phyloP scores from a whole-genome alignment of 352 stramenopile species.

The Globisporangium takayamanum region DNA sequence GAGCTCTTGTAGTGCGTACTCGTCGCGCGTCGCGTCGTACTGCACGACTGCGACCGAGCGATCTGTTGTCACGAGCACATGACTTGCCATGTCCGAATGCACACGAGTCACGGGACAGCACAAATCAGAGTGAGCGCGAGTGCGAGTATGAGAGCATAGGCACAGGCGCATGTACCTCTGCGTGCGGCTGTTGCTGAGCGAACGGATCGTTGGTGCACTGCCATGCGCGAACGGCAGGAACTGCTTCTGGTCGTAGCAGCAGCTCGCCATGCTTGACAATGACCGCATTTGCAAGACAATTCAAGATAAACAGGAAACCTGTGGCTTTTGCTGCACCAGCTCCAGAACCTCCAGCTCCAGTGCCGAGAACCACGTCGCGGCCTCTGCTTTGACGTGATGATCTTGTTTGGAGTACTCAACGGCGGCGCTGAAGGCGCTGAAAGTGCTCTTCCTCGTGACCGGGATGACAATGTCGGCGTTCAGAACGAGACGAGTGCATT shows the following conservation, averaged over 20 bases:
- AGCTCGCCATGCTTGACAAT: constrained; percentile 2
- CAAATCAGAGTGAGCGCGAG: background rate
- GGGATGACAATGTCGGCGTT: too few relatives aligned
- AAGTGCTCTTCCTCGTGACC: too few relatives aligned
- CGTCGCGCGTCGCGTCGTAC: constrained; percentile 16
- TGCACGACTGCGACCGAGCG: constrained; percentile 40
- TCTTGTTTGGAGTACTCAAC: too few relatives aligned
- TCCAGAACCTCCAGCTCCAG: too few relatives aligned
- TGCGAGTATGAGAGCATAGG: background rate
- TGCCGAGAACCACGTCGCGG: too few relatives aligned
- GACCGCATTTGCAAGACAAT: too few relatives aligned
- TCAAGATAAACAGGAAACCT: too few relatives aligned
- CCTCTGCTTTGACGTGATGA: too few relatives aligned
- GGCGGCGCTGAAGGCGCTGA: too few relatives aligned
- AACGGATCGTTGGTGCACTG: constrained; percentile 51
- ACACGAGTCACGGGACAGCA: background rate
- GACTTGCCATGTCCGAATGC: constrained; percentile 15
- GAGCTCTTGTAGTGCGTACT: constrained; percentile 37
- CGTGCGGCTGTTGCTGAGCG: constrained; percentile 28
- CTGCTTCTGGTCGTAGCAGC: constrained; percentile 45
- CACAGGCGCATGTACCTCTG: constrained; percentile 18
- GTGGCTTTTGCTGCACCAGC: too few relatives aligned
- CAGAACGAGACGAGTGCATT: too few relatives aligned
- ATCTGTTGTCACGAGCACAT: constrained; percentile 64
- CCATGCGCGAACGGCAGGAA: constrained; percentile 57